Base-by-base conservation (phyloP, 1,284 basidiomycete species). In the Trametes pubescens region DNA sequence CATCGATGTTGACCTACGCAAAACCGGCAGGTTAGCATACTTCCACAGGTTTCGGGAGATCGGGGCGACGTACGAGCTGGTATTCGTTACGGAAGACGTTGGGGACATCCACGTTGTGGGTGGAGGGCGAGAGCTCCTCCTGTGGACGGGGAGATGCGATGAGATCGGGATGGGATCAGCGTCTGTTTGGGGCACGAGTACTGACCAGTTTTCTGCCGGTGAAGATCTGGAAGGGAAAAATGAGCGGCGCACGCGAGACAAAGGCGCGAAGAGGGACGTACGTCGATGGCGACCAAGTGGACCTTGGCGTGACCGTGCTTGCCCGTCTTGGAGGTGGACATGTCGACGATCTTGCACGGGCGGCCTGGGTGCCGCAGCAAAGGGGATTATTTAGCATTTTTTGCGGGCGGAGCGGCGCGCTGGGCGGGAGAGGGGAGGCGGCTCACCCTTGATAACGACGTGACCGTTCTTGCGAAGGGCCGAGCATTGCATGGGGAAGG, bases 261-360 rank as follows among this genome's bases (percentile, higher is more conserved):
- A 55, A 38, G 61, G n/a, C 10, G 47, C 10, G 32, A 47, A 32
- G 54, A 55, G 51, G 24, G 14, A 86, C 93, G 74, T 77, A 96
- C 96, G 84, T 99, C 98, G 78, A 93, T 93, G 78, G 91, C 98
- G 76, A 99, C 89, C 73, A 99, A 88, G 84, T 99, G 95, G 78
- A 99, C 97, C 85, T 99, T 99, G 81, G 98, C 97, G 86, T 99
- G 98, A 77, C 97, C 97, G 87, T 99, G 97, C 90, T 96, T 96
- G 72, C 95, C 96, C 59, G 95, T 98, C 89, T 99, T 99, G 79
- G 97, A 99, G 84, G 98, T 99, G 70, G 96, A 98, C 97, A 99
- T 99, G 76, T 96, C 95, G 74, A 96, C 91, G 81, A 98, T 97
- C 87, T 99, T 99, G 94, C 97, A 99, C 71, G 97, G 97, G 75